Conservation (phyloP, 108 stramenopile genomes). For the Cafeteria roenbergensis region DNA sequence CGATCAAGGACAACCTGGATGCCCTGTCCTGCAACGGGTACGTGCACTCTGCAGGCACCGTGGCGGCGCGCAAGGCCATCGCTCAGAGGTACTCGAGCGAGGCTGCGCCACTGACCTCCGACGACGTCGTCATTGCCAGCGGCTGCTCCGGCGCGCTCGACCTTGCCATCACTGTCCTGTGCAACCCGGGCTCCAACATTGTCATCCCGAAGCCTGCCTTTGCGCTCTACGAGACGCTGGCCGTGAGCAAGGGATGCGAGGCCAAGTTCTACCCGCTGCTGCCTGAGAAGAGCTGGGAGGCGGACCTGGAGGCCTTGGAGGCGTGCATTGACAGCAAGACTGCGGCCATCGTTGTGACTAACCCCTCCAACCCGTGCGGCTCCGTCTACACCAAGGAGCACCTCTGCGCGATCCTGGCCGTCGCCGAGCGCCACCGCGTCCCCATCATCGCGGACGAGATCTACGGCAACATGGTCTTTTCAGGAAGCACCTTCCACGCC, state of each 20-base stretch:
- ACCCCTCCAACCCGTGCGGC: conserved; percentile 84
- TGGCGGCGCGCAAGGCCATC: conserved; percentile 57
- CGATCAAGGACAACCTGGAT: conserved; percentile 33
- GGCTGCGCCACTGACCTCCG: conserved; percentile 32
- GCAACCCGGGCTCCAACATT: conserved; percentile 54
- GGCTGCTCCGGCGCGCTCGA: conserved; percentile 80
- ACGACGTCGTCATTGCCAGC: conserved; percentile 68
- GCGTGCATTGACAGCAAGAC: conserved; percentile 24
- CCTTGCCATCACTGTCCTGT: conserved; percentile 53
- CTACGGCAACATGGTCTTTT: conserved; percentile 68
- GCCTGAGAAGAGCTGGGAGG: conserved; percentile 61
- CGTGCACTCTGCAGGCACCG: conserved; percentile 57
- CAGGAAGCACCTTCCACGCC: conserved; percentile 44
- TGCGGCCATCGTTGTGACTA: conserved; percentile 70
- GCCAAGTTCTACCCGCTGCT: conserved; percentile 61
- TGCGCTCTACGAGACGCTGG: conserved; percentile 73
- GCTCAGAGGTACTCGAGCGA: conserved; percentile 27
- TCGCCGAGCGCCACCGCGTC: conserved; percentile 50
- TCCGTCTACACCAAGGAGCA: conserved; percentile 62
- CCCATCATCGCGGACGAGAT: conserved; percentile 80
- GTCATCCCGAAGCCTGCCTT: conserved; percentile 77
- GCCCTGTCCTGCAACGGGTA: conserved; percentile 48
- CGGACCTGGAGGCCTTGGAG: conserved; percentile 65
- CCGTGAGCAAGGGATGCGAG: conserved; percentile 59
- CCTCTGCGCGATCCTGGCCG: conserved; percentile 42